Evolutionary conservation across 2,329 filamentous ascomycete genomes (phyloP).

Genomic region (Akanthomyces lecanii): DNA sequence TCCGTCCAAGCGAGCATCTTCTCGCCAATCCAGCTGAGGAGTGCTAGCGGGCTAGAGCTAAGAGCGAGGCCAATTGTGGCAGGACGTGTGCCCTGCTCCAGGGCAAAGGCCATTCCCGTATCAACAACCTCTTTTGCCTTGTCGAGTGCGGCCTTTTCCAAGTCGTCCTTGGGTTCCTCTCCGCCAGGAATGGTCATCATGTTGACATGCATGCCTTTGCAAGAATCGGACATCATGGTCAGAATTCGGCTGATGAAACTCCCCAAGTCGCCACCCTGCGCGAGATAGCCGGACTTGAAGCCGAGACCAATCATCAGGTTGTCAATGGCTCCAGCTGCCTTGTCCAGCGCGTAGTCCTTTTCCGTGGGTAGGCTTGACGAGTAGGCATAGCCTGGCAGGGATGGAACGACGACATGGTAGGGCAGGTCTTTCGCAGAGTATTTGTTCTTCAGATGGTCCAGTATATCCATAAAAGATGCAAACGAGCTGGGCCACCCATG

Average conservation of each 20-base stretch:
- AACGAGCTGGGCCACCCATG: constrained; percentile 55
- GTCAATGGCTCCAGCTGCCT: constrained; percentile 40
- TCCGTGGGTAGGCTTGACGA: constrained; percentile 44
- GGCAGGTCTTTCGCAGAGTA: constrained; percentile 48
- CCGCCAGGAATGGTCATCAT: constrained; percentile 19
- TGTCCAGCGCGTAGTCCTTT: constrained; percentile 32
- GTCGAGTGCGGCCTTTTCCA: constrained; percentile 24
- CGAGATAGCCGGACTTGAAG: constrained; percentile 47
- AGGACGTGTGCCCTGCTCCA: constrained; percentile 50
- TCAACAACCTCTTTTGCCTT: constrained; percentile 35
- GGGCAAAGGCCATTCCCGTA: constrained; percentile 45
- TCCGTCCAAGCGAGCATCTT: constrained; percentile 54
- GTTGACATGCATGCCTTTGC: constrained; percentile 39
- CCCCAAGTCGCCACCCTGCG: constrained; percentile 56
- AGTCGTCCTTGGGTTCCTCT: background rate
- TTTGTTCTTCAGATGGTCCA: constrained; percentile 41
- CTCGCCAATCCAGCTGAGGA: constrained; percentile 56
- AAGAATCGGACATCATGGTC: constrained; percentile 38
- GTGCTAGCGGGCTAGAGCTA: constrained; percentile 48
- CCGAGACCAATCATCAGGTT: constrained; percentile 50
- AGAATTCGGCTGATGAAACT: constrained; percentile 40
- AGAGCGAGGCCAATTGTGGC: constrained; percentile 54
- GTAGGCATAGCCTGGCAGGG: constrained; percentile 50
- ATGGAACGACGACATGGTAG: constrained; percentile 54
- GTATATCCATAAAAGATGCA: constrained; percentile 51